A percentile compares a stretch with the other conserved stretches of the same genome.
Conservation (phyloP, 768 basidiomycete genomes). For the Termitomyces sp. region DNA sequence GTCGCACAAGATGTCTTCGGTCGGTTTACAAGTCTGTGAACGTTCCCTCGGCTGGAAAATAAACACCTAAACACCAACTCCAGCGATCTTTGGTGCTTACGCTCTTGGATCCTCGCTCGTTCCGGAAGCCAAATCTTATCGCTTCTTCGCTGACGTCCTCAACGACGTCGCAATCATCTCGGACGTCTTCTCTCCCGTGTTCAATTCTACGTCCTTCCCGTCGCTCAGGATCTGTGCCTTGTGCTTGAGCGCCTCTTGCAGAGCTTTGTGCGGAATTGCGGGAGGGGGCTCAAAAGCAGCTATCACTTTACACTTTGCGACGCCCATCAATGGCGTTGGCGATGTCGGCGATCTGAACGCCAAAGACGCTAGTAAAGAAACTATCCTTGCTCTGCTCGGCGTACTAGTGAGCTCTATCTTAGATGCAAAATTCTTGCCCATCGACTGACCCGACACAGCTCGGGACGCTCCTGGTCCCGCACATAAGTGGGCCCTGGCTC, state of each 20-base stretch:
- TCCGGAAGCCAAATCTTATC: constrained; percentile 67
- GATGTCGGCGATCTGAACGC: constrained; percentile 70
- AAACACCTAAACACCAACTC: background rate
- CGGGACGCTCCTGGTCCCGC: constrained; percentile 53
- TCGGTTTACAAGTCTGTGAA: constrained; percentile 51
- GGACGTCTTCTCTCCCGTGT: constrained; percentile 54
- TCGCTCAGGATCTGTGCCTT: constrained; percentile 39
- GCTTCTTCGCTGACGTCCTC: constrained; percentile 59
- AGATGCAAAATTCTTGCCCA: background rate
- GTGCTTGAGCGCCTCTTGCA: constrained; percentile 53
- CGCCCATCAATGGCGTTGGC: constrained; percentile 41
- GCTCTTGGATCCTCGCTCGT: constrained; percentile 57
- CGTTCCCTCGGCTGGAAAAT: background rate
- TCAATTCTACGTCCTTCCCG: constrained; percentile 33
- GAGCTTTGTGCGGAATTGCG: constrained; percentile 55
- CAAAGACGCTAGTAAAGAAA: constrained; percentile 70
- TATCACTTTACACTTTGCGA: constrained; percentile 60
- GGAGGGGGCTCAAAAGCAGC: constrained; percentile 69
- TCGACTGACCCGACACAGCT: constrained; percentile 32
- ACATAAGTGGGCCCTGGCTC: constrained; percentile 37
- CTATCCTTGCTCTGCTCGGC: constrained; percentile 58
- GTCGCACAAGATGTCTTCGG: constrained; percentile 62
- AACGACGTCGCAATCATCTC: constrained; percentile 57
- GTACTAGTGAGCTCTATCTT: constrained; percentile 46
- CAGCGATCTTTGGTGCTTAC: constrained; percentile 61